Evolutionary conservation across 176 grass and related monocot species (phyloP).

Genomic region (Zoysia japonica): DNA sequence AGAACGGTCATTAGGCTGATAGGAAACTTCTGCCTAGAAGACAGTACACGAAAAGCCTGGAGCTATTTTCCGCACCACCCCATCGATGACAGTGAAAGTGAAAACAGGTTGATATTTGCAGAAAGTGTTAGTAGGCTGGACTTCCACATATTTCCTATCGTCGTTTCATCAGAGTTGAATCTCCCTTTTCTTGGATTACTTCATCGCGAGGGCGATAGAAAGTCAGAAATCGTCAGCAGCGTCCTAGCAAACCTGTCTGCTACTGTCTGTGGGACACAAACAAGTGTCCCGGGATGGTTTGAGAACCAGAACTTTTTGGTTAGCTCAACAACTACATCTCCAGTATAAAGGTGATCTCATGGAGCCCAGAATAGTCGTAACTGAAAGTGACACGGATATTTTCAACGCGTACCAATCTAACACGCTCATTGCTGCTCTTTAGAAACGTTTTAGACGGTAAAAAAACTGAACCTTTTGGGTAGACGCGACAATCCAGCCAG

Average conservation of each 20-base stretch:
- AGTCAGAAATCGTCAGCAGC: neutral
- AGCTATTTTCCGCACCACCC: neutral
- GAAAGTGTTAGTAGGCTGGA: constrained; percentile 17
- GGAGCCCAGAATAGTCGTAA: neutral
- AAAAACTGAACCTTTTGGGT: neutral
- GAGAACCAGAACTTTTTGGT: neutral
- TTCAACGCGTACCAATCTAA: neutral
- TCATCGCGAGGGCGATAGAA: neutral
- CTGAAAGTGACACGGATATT: neutral
- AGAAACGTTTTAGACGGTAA: neutral
- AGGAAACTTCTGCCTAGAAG: neutral
- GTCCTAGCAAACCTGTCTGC: neutral
- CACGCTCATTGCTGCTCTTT: neutral
- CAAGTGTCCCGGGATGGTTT: neutral
- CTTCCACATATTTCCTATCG: constrained; percentile 12
- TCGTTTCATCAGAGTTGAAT: neutral
- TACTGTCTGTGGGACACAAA: neutral
- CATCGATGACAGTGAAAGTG: neutral
- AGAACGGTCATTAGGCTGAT: constrained; percentile 20
- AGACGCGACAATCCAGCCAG: neutral
- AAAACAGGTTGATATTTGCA: constrained; percentile 24
- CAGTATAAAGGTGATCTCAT: neutral
- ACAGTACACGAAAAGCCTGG: neutral
- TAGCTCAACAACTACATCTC: constrained; percentile 35
- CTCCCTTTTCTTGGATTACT: constrained; percentile 3